phyloP scores from a whole-genome alignment of 2,329 filamentous ascomycete genomes.

The Aschersonia sp. region DNA sequence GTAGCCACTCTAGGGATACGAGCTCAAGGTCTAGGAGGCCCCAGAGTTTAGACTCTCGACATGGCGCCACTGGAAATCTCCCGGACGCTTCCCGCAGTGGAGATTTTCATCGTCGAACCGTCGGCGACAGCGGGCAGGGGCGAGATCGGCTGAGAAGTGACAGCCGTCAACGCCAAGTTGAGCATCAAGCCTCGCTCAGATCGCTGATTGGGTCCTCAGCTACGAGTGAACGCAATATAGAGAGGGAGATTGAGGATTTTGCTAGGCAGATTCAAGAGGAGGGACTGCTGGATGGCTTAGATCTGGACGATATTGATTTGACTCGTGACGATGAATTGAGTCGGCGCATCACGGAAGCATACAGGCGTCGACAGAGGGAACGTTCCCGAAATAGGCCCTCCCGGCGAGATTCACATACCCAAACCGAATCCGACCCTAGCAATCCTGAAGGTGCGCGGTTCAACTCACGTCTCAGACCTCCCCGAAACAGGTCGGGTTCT shows the following conservation, averaged over 20 bases:
- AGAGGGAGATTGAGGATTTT: constrained; percentile 82
- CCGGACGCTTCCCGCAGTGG: constrained; percentile 11
- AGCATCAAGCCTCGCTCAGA: constrained; percentile 79
- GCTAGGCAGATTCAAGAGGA: constrained; percentile 79
- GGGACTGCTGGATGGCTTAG: constrained; percentile 73
- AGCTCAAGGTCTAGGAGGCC: constrained; percentile 16
- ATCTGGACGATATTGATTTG: constrained; percentile 74
- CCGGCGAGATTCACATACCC: neutral
- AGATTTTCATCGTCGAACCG: constrained; percentile 11
- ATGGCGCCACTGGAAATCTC: constrained; percentile 10
- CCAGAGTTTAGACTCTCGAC: constrained; percentile 15
- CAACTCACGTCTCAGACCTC: constrained; percentile 14
- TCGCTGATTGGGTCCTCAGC: constrained; percentile 73
- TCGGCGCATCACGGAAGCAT: constrained; percentile 79
- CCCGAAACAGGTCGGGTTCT: constrained; percentile 16
- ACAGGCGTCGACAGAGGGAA: constrained; percentile 59
- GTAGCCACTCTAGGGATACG: constrained; percentile 19
- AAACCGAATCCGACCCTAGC: constrained; percentile 11
- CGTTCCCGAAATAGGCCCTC: constrained; percentile 32
- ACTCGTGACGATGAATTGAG: constrained; percentile 80
- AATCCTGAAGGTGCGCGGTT: constrained; percentile 19
- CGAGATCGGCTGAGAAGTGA: constrained; percentile 24
- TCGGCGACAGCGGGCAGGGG: constrained; percentile 22
- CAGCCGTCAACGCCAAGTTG: constrained; percentile 46
- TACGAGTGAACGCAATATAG: constrained; percentile 61